A percentile compares a stretch with the other conserved stretches of the same genome.
Conservation (phyloP, 2,329 filamentous ascomycete species). For the Didymella sp. region DNA sequence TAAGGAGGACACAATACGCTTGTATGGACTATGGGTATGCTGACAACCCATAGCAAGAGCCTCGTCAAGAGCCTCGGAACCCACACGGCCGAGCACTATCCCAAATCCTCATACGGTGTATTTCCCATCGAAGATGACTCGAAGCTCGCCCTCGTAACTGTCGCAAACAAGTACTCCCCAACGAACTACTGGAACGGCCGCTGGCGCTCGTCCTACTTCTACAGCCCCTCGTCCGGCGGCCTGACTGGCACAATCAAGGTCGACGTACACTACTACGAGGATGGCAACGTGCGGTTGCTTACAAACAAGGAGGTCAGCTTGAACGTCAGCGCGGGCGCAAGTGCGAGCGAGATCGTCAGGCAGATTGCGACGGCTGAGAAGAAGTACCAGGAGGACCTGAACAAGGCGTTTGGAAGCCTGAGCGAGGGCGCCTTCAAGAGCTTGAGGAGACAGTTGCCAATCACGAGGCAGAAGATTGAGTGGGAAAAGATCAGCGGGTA, state of each 20-base stretch:
- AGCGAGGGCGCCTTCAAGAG: conserved; percentile 97
- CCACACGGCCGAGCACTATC: conserved; percentile 89
- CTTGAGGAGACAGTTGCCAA: conserved; percentile 87
- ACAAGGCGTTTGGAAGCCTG: conserved; percentile 83
- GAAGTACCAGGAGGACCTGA: conserved; percentile 95
- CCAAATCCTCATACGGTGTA: conserved; percentile 78
- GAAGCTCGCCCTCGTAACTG: conserved; percentile 80
- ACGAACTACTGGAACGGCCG: conserved; percentile 99
- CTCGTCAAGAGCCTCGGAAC: conserved; percentile 76
- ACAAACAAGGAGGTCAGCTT: conserved; percentile 79
- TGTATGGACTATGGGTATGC: not conserved
- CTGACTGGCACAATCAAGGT: conserved; percentile 85
- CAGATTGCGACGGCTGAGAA: conserved; percentile 83
- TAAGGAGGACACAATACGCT: conserved; percentile 57
- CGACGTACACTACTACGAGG: conserved; percentile 99
- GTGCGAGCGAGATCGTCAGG: conserved; percentile 73
- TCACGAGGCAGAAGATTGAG: conserved; percentile 98
- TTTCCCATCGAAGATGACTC: conserved; percentile 80
- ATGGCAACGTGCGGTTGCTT: conserved; percentile 92
- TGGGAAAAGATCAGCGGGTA: conserved; percentile 99
- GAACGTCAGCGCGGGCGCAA: conserved; percentile 64
- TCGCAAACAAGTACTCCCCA: conserved; percentile 96
- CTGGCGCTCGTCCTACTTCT: conserved; percentile 89
- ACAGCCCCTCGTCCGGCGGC: conserved; percentile 69
- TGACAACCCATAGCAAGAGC: conserved; percentile 68